Evolutionary conservation across 164 flowering plant genomes (phyloP).

Genomic region (Protea cynaroides): DNA sequence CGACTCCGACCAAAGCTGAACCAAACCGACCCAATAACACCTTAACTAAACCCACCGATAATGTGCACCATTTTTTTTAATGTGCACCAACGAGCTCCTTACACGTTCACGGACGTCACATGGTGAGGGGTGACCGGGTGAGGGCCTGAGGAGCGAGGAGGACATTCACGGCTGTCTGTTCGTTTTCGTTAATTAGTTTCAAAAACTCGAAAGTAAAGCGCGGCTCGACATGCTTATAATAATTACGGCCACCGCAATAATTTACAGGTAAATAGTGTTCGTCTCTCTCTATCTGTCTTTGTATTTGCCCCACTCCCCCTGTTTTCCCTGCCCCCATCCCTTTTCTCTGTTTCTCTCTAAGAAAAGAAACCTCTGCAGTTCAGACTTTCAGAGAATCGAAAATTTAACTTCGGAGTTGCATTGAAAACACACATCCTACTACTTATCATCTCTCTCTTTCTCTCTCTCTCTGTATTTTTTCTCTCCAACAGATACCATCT

Average conservation of each 20-base stretch:
- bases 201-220: not conserved
- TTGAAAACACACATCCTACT: not conserved
- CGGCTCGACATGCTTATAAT: slow-evolving; percentile 2
- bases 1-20: too few relatives aligned
- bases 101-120: not conserved
- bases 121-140: not conserved
- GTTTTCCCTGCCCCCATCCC: not conserved
- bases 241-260: not conserved
- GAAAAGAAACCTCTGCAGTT: slow-evolving; percentile 9
- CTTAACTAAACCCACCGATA: too few relatives aligned
- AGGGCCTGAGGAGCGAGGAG: too few relatives aligned
- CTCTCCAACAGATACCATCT: slow-evolving; percentile 3
- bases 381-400: slow-evolving; percentile 8
- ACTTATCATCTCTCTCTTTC: not conserved
- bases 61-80: too few relatives aligned
- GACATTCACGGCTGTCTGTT: too few relatives aligned
- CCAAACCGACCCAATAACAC: too few relatives aligned
- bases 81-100: too few relatives aligned
- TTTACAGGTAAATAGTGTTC: not conserved
- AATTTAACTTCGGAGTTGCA: slow-evolving; percentile 3
- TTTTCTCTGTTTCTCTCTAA: slow-evolving; percentile 11
- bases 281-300: not conserved
- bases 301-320: not conserved
- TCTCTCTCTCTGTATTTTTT: not conserved
- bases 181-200: not conserved